Conservation (phyloP, 768 basidiomycete species). For the Podaxis carcinomalis region DNA sequence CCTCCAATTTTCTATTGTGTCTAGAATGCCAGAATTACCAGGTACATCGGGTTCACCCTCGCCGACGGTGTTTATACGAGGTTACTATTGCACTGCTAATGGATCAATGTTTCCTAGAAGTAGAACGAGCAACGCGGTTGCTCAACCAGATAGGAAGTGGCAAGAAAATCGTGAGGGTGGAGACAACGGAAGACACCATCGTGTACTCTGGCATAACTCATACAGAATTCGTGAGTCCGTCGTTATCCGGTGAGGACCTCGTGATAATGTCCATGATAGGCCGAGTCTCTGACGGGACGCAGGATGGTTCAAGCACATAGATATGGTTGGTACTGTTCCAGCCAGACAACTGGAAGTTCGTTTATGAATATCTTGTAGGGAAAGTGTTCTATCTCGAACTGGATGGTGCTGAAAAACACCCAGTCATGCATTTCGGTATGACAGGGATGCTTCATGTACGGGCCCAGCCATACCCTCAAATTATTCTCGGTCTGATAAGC, state of each 20-base stretch:
- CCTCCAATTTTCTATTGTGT: background rate
- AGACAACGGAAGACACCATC: constrained; percentile 55
- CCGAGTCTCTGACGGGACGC: constrained; percentile 47
- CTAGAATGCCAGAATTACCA: constrained; percentile 51
- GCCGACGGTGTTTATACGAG: background rate
- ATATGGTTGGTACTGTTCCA: constrained; percentile 39
- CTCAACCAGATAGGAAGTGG: constrained; percentile 48
- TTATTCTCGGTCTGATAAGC: background rate
- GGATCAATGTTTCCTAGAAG: constrained; percentile 39
- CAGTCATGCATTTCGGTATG: constrained; percentile 82
- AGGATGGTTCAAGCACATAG: constrained; percentile 41
- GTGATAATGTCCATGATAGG: constrained; percentile 31
- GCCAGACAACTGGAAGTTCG: background rate
- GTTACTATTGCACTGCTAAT: background rate
- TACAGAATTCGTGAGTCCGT: constrained; percentile 53
- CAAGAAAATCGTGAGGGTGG: constrained; percentile 50
- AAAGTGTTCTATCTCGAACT: constrained; percentile 68
- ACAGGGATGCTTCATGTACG: constrained; percentile 71
- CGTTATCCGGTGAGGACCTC: background rate
- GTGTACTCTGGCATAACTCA: constrained; percentile 58
- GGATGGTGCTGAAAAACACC: constrained; percentile 54
- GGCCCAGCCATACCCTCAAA: constrained; percentile 15
- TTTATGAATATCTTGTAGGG: constrained; percentile 26
- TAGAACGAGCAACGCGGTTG: constrained; percentile 61
- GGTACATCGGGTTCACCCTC: constrained; percentile 25